These are phyloP conservation scores for Leccinum angustisporum DNA, from an alignment of 1,284 basidiomycete species.

Conservation along the genomic window DNA sequence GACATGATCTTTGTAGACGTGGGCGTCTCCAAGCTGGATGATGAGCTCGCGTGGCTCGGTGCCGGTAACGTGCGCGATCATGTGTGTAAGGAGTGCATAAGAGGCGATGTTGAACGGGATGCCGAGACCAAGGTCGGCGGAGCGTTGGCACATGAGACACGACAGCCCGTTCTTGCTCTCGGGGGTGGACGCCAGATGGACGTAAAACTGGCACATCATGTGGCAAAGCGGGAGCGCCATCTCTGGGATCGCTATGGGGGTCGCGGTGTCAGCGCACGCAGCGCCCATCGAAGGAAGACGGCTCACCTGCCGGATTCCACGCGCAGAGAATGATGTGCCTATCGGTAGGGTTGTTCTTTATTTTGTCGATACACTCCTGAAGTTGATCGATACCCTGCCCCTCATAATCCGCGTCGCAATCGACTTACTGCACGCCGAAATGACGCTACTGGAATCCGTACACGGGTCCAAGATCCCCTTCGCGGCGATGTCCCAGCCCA, in stretches of 20 bases:
- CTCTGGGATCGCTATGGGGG: constrained; percentile 69
- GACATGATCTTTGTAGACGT: constrained; percentile 94
- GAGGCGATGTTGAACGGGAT: constrained; percentile 99
- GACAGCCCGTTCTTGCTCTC: constrained; percentile 73
- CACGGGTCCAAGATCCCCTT: constrained; percentile 94
- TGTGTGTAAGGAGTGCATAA: constrained; percentile 94
- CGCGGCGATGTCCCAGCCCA: constrained; percentile 80
- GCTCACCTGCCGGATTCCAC: constrained; percentile 92
- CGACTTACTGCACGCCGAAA: constrained; percentile 88
- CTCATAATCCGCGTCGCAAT: constrained; percentile 81
- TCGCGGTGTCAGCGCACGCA: no score
- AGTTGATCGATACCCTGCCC: constrained; percentile 96
- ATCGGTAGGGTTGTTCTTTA: constrained; percentile 92
- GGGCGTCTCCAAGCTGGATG: constrained; percentile 94
- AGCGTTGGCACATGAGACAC: constrained; percentile 98
- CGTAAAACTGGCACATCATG: constrained; percentile 99
- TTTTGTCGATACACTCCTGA: constrained; percentile 84
- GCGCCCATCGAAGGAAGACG: no score
- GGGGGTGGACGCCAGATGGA: constrained; percentile 71
- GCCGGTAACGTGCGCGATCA: constrained; percentile 90
- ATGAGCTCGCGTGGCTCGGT: constrained; percentile 88
- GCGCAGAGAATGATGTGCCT: constrained; percentile 94
- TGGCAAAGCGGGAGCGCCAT: constrained; percentile 99
- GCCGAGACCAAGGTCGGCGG: constrained; percentile 94
- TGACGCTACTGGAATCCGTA: constrained; percentile 99